phyloP scores from a whole-genome alignment of 495 filamentous ascomycete genomes.

The Barbatosphaeria neglecta region DNA sequence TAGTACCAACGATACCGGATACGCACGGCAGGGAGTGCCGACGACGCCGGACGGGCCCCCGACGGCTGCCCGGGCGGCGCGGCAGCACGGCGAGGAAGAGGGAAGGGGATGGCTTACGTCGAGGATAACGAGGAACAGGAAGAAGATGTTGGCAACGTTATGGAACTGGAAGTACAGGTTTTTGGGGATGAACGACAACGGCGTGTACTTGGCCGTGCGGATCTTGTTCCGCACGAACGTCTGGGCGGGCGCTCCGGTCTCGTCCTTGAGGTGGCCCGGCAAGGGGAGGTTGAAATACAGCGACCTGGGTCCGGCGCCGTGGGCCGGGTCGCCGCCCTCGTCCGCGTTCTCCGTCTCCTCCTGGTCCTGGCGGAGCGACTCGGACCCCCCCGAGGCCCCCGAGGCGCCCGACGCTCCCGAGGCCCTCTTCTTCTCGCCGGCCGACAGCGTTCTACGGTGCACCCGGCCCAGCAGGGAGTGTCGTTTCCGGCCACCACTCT shows the following conservation, averaged over 20 bases:
- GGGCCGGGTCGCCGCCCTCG: slow-evolving; percentile 26
- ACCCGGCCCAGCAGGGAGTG: slow-evolving; percentile 71
- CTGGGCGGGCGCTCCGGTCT: slow-evolving; percentile 60
- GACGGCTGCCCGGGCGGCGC: slow-evolving; percentile 1
- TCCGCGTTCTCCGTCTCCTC: slow-evolving; percentile 23
- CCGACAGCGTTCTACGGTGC: slow-evolving; percentile 48
- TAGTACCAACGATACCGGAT: no score
- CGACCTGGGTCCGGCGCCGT: slow-evolving; percentile 17
- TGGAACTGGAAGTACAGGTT: slow-evolving; percentile 97
- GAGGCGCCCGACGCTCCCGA: no score
- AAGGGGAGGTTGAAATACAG: slow-evolving; percentile 84
- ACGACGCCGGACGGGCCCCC: no score
- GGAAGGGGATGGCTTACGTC: slow-evolving; percentile 48
- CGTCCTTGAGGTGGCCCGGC: slow-evolving; percentile 66
- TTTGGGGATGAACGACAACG: slow-evolving; percentile 93
- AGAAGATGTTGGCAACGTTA: slow-evolving; percentile 97
- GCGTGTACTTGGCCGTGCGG: slow-evolving; percentile 91
- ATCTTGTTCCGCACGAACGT: slow-evolving; percentile 90
- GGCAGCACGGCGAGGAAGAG: neutral
- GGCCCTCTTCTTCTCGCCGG: slow-evolving; percentile 63
- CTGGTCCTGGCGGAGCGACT: slow-evolving; percentile 29
- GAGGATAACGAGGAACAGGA: slow-evolving; percentile 91
- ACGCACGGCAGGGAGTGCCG: no score
- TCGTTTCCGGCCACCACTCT: slow-evolving; percentile 67
- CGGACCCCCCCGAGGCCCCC: slow-evolving; percentile 45